phyloP scores from a whole-genome alignment of 1,284 basidiomycete genomes.

The Anthracocystis panici-leucophaei region DNA sequence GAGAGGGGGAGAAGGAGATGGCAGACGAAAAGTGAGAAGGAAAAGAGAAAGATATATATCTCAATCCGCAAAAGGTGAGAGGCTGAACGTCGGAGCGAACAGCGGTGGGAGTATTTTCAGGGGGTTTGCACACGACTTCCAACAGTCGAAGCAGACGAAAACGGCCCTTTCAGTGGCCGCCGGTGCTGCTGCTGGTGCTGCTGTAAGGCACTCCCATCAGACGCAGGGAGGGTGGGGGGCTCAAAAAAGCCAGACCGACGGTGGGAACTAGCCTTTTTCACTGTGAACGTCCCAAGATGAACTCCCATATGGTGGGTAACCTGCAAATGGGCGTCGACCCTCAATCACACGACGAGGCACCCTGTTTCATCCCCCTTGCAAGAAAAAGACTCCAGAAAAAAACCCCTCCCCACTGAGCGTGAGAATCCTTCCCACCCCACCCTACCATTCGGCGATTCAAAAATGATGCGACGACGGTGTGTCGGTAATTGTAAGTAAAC shows the following conservation, averaged over 20 bases:
- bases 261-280: no score
- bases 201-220: no score
- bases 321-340: no score
- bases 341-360: not conserved
- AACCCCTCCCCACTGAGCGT: not conserved
- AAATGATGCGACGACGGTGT: not conserved
- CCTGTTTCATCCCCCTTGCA: not conserved
- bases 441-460: not conserved
- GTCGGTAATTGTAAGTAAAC: no score
- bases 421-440: conserved; percentile 1
- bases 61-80: not conserved
- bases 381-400: not conserved
- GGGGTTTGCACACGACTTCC: no score
- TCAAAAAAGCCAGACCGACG: no score
- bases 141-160: no score
- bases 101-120: not conserved
- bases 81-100: not conserved
- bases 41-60: not conserved
- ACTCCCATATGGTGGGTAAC: no score
- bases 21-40: not conserved
- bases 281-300: no score
- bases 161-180: no score
- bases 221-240: no score
- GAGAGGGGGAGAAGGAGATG: not conserved
- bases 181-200: no score